Evolutionary conservation across 192 early-diverging fungal genomes (phyloP).

Genomic region (Entomortierella chlamydospora): DNA sequence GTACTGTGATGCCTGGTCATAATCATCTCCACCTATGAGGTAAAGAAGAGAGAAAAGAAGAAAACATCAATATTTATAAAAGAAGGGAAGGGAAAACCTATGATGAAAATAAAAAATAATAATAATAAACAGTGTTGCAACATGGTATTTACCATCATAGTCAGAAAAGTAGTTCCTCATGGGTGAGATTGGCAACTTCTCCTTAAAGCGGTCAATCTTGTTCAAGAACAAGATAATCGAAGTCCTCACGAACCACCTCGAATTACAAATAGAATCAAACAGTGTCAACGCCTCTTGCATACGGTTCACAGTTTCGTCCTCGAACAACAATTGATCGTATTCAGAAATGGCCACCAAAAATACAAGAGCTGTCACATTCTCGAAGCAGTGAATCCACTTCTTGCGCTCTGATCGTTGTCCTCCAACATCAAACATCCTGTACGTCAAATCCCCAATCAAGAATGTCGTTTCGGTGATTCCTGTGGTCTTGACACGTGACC

Average conservation of each 20-base stretch:
- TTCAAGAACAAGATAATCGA: constrained; percentile 99
- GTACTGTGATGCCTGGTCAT: constrained; percentile 84
- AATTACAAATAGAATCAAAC: constrained; percentile 98
- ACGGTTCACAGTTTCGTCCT: constrained; percentile 97
- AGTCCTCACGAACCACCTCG: constrained; percentile 94
- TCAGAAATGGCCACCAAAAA: constrained; percentile 96
- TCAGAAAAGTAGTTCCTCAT: constrained; percentile 92
- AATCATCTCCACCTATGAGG: constrained; percentile 71
- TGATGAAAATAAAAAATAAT: too few relatives aligned
- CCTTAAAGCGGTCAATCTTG: constrained; percentile 96
- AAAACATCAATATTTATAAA: not conserved
- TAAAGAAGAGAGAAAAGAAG: constrained; percentile 5
- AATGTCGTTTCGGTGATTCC: constrained; percentile 97
- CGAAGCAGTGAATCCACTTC: constrained; percentile 99
- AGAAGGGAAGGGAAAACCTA: not conserved
- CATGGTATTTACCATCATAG: constrained; percentile 61
- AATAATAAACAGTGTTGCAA: too few relatives aligned
- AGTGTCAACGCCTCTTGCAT: constrained; percentile 97
- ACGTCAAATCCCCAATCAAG: constrained; percentile 89
- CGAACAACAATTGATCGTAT: constrained; percentile 95
- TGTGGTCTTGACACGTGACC: constrained; percentile 96
- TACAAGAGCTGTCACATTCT: constrained; percentile 94
- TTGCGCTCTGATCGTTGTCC: constrained; percentile 98
- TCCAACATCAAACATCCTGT: constrained; percentile 97
- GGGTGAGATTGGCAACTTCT: constrained; percentile 88